Percentiles rank a stretch among this genome's conserved stretches.
Evolutionary conservation across 805 yeast genomes (phyloP).

Genomic region (Zygosaccharomyces pseudorouxii): DNA sequence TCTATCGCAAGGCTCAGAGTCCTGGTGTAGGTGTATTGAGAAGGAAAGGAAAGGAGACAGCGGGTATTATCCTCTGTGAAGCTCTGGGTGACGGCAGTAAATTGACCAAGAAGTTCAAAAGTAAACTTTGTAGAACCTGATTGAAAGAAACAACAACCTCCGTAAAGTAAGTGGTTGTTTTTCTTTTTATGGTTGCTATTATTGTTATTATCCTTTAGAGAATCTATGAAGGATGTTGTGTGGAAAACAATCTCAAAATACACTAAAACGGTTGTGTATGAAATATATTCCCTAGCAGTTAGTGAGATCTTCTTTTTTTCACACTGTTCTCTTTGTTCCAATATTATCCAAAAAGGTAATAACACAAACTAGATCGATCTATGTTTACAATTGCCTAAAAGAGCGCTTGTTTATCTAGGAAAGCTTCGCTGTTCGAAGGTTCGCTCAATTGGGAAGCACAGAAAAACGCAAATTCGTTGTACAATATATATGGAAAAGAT

Average conservation of each 20-base stretch:
- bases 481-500: background rate
- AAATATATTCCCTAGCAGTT: background rate
- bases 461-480: background rate
- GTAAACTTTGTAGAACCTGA: background rate
- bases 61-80: background rate
- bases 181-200: background rate
- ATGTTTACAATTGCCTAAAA: constrained; percentile 11
- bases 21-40: background rate
- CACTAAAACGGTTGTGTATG: constrained; percentile 6
- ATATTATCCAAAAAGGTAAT: background rate
- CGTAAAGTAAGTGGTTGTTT: background rate
- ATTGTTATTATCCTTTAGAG: background rate
- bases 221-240: background rate
- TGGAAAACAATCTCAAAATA: constrained; percentile 1
- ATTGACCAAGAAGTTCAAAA: background rate
- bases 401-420: background rate
- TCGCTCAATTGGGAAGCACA: background rate
- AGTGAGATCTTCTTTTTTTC: background rate
- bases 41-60: constrained; percentile 1
- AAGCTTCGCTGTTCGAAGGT: background rate
- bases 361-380: constrained; percentile 5
- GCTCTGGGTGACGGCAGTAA: background rate
- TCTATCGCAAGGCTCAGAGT: constrained; percentile 1
- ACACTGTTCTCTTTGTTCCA: constrained; percentile 2
- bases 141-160: background rate